These are phyloP conservation scores for Populus nigra DNA, from an alignment of 345 rosid genomes.

Conservation along the genomic window DNA sequence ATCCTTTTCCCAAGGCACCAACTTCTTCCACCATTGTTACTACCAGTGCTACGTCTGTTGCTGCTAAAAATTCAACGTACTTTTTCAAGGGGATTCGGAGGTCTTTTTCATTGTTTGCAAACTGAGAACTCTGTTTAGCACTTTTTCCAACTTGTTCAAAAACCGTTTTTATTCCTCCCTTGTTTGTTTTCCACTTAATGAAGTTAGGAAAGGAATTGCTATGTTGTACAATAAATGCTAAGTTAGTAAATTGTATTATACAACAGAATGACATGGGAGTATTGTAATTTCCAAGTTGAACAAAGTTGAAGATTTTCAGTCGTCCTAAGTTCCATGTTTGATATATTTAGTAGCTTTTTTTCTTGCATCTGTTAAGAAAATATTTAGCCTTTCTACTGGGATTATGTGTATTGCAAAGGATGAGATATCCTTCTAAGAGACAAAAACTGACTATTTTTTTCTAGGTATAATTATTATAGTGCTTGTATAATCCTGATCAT, in stretches of 20 bases:
- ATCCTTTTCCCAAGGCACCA: constrained; percentile 34
- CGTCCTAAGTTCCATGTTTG: neutral
- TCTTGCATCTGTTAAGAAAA: neutral
- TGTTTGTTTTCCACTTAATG: neutral
- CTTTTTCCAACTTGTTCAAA: neutral
- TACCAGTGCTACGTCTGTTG: constrained; percentile 13
- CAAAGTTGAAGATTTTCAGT: neutral
- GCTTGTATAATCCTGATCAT: neutral
- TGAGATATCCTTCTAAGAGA: neutral
- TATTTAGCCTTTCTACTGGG: neutral
- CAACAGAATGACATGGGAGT: neutral
- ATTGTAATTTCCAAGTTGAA: constrained; percentile 3
- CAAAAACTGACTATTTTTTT: neutral
- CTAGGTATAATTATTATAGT: neutral
- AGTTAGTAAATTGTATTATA: neutral
- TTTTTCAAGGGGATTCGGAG: constrained; percentile 19
- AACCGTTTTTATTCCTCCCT: neutral
- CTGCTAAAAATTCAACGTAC: constrained; percentile 15
- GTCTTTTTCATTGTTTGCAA: constrained; percentile 21
- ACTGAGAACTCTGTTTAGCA: neutral
- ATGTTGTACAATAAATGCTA: neutral
- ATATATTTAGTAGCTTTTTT: neutral
- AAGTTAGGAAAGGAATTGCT: neutral
- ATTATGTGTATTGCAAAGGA: neutral
- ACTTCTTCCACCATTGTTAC: constrained; percentile 3